Base-by-base conservation (phyloP, 108 stramenopile genomes). In the Cylindrotheca closterium region DNA sequence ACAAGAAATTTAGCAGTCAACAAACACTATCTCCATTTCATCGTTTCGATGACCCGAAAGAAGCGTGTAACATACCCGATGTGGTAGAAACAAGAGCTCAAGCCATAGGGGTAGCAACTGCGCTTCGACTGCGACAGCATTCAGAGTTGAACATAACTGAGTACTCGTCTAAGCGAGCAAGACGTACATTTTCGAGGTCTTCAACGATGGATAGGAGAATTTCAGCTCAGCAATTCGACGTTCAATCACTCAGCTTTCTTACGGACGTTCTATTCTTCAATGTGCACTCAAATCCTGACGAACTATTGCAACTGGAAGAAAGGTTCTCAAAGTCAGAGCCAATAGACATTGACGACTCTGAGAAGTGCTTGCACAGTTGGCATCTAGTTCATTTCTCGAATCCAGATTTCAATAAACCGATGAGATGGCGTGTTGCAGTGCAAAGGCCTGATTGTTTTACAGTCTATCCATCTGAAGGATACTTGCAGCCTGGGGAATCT, bases 221-320 rank as follows among this genome's bases (percentile, higher is more conserved):
- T 10, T 34, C 67, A 31, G 55, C 80, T 2, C 21, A 46, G 22
- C 87, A 89, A 56, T 89, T 79, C 55, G 15, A 59, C 4, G 60
- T 70, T 19, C 60, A 77, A 2, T 71, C 80, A 0, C 47, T 83
- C 23, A 48, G 30, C 45, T 68, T 85, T 76, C 54, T 79, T 56
- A 70, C 75, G 0, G 87, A 89, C 73, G 72, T 83, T 17, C 55
- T 89, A 25, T 89, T 89, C 65, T 89, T 89, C 58, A 79, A 89
- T 57, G 78, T 89, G 46, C 69, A 63, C 60, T 33, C 63, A 42
- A 25, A 22, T 24, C 26, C 45, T 22, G 28, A 56, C 1, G 77
- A 65, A 58, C 55, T 68, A 32, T 49, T 53, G 24, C 63, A 78
- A 30, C 51, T 69, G 69, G 60, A 64, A 66, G 29, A 67, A 31